Evolutionary conservation across 495 filamentous ascomycete genomes (phyloP).

Genomic region (Tuber melanosporum): DNA sequence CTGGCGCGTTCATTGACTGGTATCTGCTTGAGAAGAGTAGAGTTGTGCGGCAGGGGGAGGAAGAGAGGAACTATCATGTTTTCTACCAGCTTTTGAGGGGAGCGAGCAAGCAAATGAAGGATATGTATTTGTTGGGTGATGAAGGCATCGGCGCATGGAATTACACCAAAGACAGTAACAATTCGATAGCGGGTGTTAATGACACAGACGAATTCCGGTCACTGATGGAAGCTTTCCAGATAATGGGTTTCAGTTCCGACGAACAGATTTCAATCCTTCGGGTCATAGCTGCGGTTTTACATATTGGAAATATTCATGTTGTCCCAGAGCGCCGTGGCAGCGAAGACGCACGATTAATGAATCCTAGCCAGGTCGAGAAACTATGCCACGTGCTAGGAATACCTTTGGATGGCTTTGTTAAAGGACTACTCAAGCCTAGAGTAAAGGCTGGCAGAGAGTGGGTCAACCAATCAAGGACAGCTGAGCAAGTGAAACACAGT

Average conservation of each 20-base stretch:
- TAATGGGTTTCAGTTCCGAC: slow-evolving; percentile 88
- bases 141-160: slow-evolving; percentile 76
- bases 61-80: slow-evolving; percentile 93
- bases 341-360: slow-evolving; percentile 78
- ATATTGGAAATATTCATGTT: slow-evolving; percentile 85
- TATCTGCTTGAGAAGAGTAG: slow-evolving; percentile 95
- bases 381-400: slow-evolving; percentile 84
- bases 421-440: slow-evolving; percentile 79
- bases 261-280: slow-evolving; percentile 78
- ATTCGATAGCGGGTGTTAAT: slow-evolving; percentile 82
- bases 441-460: slow-evolving; percentile 95
- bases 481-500: slow-evolving; percentile 84
- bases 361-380: slow-evolving; percentile 63
- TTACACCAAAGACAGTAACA: slow-evolving; percentile 86
- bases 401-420: slow-evolving; percentile 71
- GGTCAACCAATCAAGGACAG: slow-evolving; percentile 96
- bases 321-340: slow-evolving; percentile 80
- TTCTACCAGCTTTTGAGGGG: slow-evolving; percentile 94
- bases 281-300: slow-evolving; percentile 83
- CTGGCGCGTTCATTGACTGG: slow-evolving; percentile 96
- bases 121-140: slow-evolving; percentile 65
- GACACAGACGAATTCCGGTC: slow-evolving; percentile 85
- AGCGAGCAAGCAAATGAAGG: slow-evolving; percentile 63
- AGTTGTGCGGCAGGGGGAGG: slow-evolving; percentile 76
- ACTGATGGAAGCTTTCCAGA: slow-evolving; percentile 81